These are phyloP conservation scores for Emericellopsis atlantica DNA, from an alignment of 2,329 filamentous ascomycete genomes.

Conservation along the genomic window DNA sequence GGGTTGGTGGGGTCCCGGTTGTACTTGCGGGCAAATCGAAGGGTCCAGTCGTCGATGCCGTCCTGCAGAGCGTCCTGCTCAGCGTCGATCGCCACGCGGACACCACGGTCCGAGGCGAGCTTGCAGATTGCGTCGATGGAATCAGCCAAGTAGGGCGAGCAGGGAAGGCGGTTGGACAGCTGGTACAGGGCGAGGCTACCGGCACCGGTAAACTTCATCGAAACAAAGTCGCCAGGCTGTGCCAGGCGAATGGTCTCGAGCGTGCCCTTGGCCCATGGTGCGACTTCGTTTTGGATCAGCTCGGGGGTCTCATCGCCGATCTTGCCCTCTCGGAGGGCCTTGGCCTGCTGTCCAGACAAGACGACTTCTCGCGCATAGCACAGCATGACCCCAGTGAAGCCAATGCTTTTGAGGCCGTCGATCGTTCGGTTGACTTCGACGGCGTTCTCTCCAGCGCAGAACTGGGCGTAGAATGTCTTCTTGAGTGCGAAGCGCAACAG, in stretches of 20 bases:
- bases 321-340: conserved; percentile 27
- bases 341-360: conserved; percentile 40
- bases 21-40: conserved; percentile 65
- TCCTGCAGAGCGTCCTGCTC: conserved; percentile 70
- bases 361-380: conserved; percentile 78
- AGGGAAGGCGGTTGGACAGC: conserved; percentile 49
- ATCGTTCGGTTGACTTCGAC: conserved; percentile 57
- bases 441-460: conserved; percentile 71
- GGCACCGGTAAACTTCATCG: conserved; percentile 71
- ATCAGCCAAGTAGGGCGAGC: conserved; percentile 49
- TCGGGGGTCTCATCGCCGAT: conserved; percentile 34
- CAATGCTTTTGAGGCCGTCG: conserved; percentile 53
- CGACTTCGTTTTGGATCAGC: conserved; percentile 46
- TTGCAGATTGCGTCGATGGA: conserved; percentile 67
- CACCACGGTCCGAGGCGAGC: conserved; percentile 53
- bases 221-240: conserved; percentile 46
- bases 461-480: conserved; percentile 80
- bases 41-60: conserved; percentile 71
- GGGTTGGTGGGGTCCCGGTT: conserved; percentile 53
- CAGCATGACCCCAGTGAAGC: conserved; percentile 74
- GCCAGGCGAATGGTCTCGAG: conserved; percentile 63
- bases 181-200: conserved; percentile 59
- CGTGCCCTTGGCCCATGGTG: conserved; percentile 61
- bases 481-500: conserved; percentile 60
- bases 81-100: conserved; percentile 72